Conservation (phyloP, 768 basidiomycete genomes). For the Xerocomus spinulosus region DNA sequence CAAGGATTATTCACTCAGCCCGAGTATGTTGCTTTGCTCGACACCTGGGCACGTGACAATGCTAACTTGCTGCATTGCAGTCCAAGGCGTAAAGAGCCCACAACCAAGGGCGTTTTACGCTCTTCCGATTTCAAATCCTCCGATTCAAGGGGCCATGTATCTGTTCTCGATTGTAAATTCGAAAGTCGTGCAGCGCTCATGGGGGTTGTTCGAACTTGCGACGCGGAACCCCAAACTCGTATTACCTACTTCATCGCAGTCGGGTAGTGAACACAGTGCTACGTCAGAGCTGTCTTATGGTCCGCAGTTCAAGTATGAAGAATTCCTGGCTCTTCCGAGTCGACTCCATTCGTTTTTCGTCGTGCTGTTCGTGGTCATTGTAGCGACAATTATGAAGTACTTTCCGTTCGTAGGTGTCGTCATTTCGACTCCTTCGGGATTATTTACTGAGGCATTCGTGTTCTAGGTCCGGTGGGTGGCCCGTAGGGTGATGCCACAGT, state of each 20-base stretch:
- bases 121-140: slow-evolving; percentile 32
- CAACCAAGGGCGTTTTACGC: slow-evolving; percentile 31
- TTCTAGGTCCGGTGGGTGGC: slow-evolving; percentile 49
- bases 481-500: slow-evolving; percentile 44
- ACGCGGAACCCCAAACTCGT: slow-evolving; percentile 15
- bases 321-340: slow-evolving; percentile 48
- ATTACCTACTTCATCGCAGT: slow-evolving; percentile 11
- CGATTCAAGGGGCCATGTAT: slow-evolving; percentile 38
- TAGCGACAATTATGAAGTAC: slow-evolving; percentile 26
- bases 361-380: slow-evolving; percentile 30
- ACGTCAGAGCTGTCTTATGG: slow-evolving; percentile 48
- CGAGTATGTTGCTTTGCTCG: slow-evolving; percentile 29
- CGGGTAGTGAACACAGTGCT: slow-evolving; percentile 14
- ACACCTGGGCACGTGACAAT: neutral
- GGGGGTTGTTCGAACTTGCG: slow-evolving; percentile 44
- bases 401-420: slow-evolving; percentile 35
- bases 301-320: slow-evolving; percentile 68
- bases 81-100: slow-evolving; percentile 30
- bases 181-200: slow-evolving; percentile 51
- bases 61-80: slow-evolving; percentile 17
- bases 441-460: neutral
- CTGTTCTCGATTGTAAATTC: slow-evolving; percentile 44
- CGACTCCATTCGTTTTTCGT: slow-evolving; percentile 38
- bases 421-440: neutral
- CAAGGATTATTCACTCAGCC: slow-evolving; percentile 40